A percentile compares a stretch with the other conserved stretches of the same genome.
phyloP scores from a whole-genome alignment of 106 monocot species.

The Amphibolis antarctica region DNA sequence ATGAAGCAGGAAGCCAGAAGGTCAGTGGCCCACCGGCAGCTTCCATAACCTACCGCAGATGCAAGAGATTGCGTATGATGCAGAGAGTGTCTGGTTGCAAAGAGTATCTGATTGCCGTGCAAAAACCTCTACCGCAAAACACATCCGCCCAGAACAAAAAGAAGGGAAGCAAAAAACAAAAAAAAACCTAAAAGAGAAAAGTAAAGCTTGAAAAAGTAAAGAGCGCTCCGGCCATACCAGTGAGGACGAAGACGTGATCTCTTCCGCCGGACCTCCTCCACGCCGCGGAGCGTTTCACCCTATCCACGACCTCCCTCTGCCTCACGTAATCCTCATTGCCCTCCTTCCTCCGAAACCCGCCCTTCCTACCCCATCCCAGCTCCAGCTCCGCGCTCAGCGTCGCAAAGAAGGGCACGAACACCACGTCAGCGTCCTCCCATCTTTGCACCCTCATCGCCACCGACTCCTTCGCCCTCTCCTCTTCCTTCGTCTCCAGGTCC shows the following conservation, averaged over 20 bases:
- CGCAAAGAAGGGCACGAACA: slow-evolving; percentile 89
- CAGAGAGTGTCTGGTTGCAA: no score
- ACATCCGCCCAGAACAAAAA: background rate
- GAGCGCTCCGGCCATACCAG: slow-evolving; percentile 17
- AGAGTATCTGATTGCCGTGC: no score
- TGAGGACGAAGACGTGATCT: slow-evolving; percentile 69
- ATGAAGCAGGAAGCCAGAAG: no score
- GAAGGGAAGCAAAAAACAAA: background rate
- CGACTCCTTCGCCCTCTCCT: slow-evolving; percentile 1
- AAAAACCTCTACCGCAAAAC: no score
- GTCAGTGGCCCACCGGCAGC: no score
- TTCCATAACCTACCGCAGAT: no score
- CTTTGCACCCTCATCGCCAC: slow-evolving; percentile 36
- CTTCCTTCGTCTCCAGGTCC: slow-evolving; percentile 48
- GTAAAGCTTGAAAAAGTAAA: background rate
- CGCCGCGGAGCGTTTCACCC: slow-evolving; percentile 30
- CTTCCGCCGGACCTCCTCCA: slow-evolving; percentile 56
- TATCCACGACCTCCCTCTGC: slow-evolving; percentile 61
- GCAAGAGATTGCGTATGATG: no score
- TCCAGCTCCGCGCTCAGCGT: slow-evolving; percentile 88
- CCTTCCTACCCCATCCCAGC: slow-evolving; percentile 85
- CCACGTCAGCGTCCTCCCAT: slow-evolving; percentile 40
- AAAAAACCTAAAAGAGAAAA: background rate
- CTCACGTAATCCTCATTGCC: slow-evolving; percentile 52
- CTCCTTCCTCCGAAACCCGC: slow-evolving; percentile 61